Evolutionary conservation across 176 grass and related monocot genomes (phyloP).

Genomic region (Chrysopogon serrulatus): DNA sequence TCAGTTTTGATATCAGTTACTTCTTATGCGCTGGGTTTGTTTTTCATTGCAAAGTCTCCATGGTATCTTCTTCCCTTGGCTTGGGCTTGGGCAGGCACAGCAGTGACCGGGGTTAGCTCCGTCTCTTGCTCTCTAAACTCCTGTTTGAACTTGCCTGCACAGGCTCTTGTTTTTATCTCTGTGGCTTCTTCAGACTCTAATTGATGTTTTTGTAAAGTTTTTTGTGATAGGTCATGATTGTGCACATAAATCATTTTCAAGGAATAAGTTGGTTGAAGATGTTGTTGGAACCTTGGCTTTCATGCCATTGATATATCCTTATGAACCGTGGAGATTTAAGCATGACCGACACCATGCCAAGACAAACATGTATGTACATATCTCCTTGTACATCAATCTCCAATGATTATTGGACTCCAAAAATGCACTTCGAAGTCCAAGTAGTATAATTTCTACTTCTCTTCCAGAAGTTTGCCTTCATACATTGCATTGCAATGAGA

Average conservation of each 20-base stretch:
- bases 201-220: constrained; percentile 64
- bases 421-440: not conserved
- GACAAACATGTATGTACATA: constrained; percentile 83
- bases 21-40: constrained; percentile 82
- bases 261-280: constrained; percentile 96
- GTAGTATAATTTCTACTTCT: not conserved
- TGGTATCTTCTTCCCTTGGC: constrained; percentile 93
- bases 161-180: not conserved
- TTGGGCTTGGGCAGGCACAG: constrained; percentile 99
- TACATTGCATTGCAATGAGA: constrained; percentile 3
- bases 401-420: not conserved
- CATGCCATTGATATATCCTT: constrained; percentile 94
- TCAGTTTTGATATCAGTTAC: constrained; percentile 83
- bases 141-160: not conserved
- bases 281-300: constrained; percentile 91
- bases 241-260: constrained; percentile 97
- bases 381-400: constrained; percentile 14
- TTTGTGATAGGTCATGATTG: constrained; percentile 99
- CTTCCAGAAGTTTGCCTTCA: not conserved
- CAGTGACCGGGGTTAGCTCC: constrained; percentile 72
- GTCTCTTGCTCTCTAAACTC: not conserved
- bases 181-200: constrained; percentile 27
- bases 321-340: constrained; percentile 98
- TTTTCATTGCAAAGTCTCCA: constrained; percentile 78
- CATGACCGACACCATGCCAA: constrained; percentile 94